These are phyloP conservation scores for Fusarium tjaetaba DNA, from an alignment of 2,329 filamentous ascomycete species.

Conservation along the genomic window DNA sequence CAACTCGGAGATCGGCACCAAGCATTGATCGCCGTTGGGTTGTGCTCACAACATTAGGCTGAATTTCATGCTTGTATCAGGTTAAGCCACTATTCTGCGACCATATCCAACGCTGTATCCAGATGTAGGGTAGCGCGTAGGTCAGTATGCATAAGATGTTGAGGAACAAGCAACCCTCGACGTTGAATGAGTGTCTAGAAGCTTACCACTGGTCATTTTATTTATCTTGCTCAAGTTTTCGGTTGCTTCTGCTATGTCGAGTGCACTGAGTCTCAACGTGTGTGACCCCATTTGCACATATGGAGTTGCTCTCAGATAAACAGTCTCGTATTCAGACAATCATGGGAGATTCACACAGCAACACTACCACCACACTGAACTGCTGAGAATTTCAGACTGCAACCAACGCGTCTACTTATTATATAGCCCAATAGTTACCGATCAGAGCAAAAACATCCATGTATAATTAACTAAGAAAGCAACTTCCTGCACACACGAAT, in stretches of 20 bases:
- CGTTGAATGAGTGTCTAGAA: background rate
- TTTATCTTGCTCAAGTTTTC: background rate
- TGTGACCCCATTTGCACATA: background rate
- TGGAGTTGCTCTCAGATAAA: background rate
- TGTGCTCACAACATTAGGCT: conserved; percentile 11
- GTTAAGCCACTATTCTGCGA: background rate
- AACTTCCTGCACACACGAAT: conserved; percentile 35
- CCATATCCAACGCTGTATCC: background rate
- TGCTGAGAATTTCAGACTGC: background rate
- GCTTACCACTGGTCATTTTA: background rate
- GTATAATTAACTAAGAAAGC: conserved; percentile 29
- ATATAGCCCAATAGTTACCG: background rate
- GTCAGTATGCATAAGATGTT: background rate
- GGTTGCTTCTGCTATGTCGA: background rate
- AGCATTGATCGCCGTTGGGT: conserved; percentile 14
- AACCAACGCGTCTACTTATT: conserved; percentile 1
- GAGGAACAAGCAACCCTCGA: background rate
- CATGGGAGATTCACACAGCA: too few species aligned
- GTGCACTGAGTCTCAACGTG: background rate
- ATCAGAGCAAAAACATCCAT: background rate
- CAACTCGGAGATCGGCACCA: conserved; percentile 24
- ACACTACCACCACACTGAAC: background rate
- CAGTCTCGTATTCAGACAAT: background rate
- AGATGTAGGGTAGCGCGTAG: conserved; percentile 9
- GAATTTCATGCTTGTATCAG: background rate